Conservation (phyloP, 768 basidiomycete species). For the Leucocoprinus leucothites region DNA sequence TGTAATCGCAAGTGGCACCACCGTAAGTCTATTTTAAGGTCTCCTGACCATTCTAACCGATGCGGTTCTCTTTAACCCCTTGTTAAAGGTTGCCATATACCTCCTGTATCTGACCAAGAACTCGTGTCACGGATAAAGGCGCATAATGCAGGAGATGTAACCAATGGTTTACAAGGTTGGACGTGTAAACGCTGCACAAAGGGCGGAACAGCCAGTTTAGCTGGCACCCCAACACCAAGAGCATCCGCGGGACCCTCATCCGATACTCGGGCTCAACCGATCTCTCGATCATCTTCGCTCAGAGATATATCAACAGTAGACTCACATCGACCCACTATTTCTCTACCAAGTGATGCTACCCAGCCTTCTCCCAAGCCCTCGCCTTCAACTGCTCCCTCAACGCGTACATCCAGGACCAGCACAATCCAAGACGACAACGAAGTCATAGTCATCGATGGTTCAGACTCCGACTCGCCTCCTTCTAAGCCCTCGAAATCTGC, state of each 20-base stretch:
- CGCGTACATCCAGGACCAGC: background rate
- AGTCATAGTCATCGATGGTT: background rate
- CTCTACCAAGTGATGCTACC: background rate
- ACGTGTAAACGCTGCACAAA: constrained; percentile 18
- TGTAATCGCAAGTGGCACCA: constrained; percentile 35
- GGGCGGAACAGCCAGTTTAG: background rate
- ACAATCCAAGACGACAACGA: background rate
- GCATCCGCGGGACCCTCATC: background rate
- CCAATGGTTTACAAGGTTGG: constrained; percentile 20
- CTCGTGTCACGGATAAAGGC: constrained; percentile 28
- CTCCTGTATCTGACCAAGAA: constrained; percentile 28
- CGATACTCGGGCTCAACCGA: background rate
- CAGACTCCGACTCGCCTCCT: background rate
- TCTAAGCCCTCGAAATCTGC: background rate
- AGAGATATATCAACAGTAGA: background rate
- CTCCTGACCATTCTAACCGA: background rate
- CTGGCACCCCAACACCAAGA: background rate
- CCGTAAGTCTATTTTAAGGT: constrained; percentile 19
- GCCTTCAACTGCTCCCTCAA: too few relatives aligned
- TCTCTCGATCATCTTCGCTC: background rate
- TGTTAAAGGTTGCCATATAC: constrained; percentile 31
- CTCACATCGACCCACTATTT: background rate
- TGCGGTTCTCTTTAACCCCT: background rate
- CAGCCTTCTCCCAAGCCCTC: background rate
- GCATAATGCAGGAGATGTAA: constrained; percentile 12